These are phyloP conservation scores for Marchantia polymorpha DNA, from an alignment of 225 moss, liverwort and hornwort genomes.

Conservation along the genomic window DNA sequence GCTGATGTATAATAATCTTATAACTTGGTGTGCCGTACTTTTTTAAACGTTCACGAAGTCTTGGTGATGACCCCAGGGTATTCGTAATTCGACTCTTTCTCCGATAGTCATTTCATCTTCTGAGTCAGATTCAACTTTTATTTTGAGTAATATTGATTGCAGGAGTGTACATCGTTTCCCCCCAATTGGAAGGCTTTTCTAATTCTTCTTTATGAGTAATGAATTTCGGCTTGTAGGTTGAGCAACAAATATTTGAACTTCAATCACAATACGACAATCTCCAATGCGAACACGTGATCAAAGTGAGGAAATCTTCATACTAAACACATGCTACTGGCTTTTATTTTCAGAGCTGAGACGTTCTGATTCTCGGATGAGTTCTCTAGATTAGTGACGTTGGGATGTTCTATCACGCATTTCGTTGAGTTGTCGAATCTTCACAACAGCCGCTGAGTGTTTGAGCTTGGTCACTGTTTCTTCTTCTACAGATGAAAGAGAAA, in stretches of 20 bases:
- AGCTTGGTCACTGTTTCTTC: not conserved
- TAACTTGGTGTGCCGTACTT: no score
- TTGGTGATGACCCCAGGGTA: no score
- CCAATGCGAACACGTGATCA: conserved; percentile 59
- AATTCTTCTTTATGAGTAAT: no score
- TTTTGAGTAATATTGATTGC: no score
- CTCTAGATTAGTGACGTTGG: not conserved
- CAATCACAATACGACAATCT: conserved; percentile 67
- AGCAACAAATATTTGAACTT: conserved; percentile 60
- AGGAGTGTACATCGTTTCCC: no score
- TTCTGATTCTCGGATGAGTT: not conserved
- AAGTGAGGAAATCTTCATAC: conserved; percentile 24
- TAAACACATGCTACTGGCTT: not conserved
- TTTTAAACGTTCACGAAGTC: no score
- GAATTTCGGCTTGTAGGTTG: conserved; percentile 36
- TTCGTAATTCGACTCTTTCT: no score
- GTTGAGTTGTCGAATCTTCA: not conserved
- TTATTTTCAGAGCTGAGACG: not conserved
- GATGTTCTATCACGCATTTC: not conserved
- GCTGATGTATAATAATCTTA: no score
- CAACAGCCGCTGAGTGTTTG: not conserved
- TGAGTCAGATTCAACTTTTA: no score
- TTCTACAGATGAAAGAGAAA: conserved; percentile 62
- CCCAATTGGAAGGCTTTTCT: no score
- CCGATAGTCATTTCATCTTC: no score